phyloP scores from a whole-genome alignment of 2,329 filamentous ascomycete species.

The Teratosphaeria destructans region DNA sequence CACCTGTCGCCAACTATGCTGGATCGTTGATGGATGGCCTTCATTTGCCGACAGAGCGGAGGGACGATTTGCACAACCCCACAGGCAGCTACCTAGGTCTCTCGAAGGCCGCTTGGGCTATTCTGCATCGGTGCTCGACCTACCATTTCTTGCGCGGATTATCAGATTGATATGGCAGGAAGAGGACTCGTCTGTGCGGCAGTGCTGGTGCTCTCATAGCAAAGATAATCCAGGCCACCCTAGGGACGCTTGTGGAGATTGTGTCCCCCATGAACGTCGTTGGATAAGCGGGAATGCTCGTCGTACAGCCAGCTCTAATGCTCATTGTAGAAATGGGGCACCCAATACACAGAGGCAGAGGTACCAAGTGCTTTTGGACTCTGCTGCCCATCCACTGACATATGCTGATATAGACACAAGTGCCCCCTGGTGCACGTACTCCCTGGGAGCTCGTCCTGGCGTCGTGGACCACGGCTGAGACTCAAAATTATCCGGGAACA shows the following conservation, averaged over 20 bases:
- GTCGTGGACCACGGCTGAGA: slow-evolving; percentile 12
- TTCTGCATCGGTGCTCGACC: slow-evolving; percentile 30
- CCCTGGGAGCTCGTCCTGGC: slow-evolving; percentile 13
- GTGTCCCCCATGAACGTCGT: slow-evolving; percentile 10
- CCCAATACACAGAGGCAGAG: slow-evolving; percentile 13
- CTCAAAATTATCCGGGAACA: slow-evolving; percentile 7
- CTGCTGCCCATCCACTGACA: neutral
- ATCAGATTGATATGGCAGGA: slow-evolving; percentile 33
- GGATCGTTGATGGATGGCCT: slow-evolving; percentile 29
- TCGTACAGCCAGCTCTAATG: slow-evolving; percentile 12
- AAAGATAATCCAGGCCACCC: slow-evolving; percentile 24
- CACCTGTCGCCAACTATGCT: slow-evolving; percentile 18
- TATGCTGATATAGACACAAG: slow-evolving; percentile 2
- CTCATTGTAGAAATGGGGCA: slow-evolving; percentile 13
- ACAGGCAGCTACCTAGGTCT: slow-evolving; percentile 23
- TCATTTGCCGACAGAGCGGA: slow-evolving; percentile 34
- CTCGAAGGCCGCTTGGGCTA: slow-evolving; percentile 29
- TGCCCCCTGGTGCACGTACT: slow-evolving; percentile 12
- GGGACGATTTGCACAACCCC: slow-evolving; percentile 31
- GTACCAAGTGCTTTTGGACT: neutral
- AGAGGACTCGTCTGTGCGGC: slow-evolving; percentile 26
- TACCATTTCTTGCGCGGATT: slow-evolving; percentile 29
- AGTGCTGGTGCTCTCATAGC: slow-evolving; percentile 22
- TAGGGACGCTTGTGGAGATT: slow-evolving; percentile 14
- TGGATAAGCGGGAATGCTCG: slow-evolving; percentile 13